Evolutionary conservation across 208 protist species (phyloP), one percentile per base, ranked within the genome.

Genomic region (Tetramitus jugosus): DNA sequence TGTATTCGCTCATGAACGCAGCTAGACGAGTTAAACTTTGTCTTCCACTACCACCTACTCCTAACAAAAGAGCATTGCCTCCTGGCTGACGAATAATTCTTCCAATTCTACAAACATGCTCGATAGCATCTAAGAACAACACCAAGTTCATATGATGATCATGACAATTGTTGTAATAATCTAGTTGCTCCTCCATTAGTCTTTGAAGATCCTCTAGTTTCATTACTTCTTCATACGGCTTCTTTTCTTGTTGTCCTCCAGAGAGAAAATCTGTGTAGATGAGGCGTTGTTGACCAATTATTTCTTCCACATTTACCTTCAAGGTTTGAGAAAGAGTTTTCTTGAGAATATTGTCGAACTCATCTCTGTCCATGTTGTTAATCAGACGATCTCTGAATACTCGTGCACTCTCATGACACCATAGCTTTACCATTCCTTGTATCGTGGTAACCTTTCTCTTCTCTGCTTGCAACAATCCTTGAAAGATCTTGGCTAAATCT

Each of bases 41-140:
- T 10, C 95, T 85, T 26, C 97, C 97, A 76, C 91, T 96, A n/a
- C 97, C 97, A 62, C 96, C 96, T 26, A 99, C 94, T 72, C 97
- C 97, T 0, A 99, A 86, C 26, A 98, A 87, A 71, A 99, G 85
- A 35, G 92, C 91, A 82, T 99, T 95, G 14, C 96, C 97, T 69
- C 91, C 89, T 7, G 95, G 94, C 79, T 97, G 97, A 37, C 95
- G 82, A 77, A 98, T 90, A 65, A 97, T 93, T 49, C 96, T 89
- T 33, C 91, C 87, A 80, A 98, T 97, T 72, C 95, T 87, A 79
- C 91, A 92, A 35, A 98, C 89, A 85, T 98, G 97, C 75, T 96
- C 89, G 46, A 98, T 94, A 6, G 96, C 95, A 76, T 98, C 94
- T 37, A 93, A 79, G 88, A 99, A 99, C 86, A 98, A 92, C 45